Percentiles rank a stretch among this genome's conserved stretches.
phyloP scores from a whole-genome alignment of 352 stramenopile genomes.

The Phytophthora tentaculata region DNA sequence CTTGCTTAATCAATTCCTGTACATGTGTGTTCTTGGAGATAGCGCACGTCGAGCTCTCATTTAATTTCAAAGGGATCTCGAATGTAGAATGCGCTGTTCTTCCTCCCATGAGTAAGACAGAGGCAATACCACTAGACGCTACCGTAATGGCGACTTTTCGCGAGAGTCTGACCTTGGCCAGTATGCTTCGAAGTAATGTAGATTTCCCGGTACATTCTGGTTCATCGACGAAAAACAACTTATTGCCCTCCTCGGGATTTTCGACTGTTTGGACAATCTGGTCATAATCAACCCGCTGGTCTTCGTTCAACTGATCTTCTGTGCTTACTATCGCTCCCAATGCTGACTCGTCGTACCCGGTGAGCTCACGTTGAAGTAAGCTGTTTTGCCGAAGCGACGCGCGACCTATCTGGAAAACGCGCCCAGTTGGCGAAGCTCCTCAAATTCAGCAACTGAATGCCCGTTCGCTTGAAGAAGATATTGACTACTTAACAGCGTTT shows the following conservation, averaged over 20 bases:
- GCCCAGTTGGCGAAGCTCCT: background rate
- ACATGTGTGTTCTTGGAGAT: background rate
- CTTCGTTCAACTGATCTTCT: background rate
- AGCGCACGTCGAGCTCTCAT: background rate
- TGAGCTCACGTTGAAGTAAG: background rate
- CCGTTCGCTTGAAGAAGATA: background rate
- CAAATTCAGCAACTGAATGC: background rate
- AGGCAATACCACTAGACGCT: background rate
- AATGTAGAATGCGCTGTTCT: background rate
- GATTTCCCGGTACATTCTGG: background rate
- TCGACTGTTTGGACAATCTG: background rate
- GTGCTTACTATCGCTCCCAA: background rate
- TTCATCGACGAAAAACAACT: background rate
- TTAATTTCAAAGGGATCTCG: background rate
- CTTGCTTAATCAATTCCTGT: background rate
- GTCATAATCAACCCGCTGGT: background rate
- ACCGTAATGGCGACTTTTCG: background rate
- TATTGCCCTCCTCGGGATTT: background rate
- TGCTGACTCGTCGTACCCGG: background rate
- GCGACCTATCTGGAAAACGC: background rate
- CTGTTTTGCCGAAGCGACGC: background rate
- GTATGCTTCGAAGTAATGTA: background rate
- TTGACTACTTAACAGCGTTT: background rate
- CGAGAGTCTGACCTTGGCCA: background rate
- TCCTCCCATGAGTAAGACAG: background rate